Evolutionary conservation across 192 early-diverging fungal genomes (phyloP).

Genomic region (Coemansia sp.): DNA sequence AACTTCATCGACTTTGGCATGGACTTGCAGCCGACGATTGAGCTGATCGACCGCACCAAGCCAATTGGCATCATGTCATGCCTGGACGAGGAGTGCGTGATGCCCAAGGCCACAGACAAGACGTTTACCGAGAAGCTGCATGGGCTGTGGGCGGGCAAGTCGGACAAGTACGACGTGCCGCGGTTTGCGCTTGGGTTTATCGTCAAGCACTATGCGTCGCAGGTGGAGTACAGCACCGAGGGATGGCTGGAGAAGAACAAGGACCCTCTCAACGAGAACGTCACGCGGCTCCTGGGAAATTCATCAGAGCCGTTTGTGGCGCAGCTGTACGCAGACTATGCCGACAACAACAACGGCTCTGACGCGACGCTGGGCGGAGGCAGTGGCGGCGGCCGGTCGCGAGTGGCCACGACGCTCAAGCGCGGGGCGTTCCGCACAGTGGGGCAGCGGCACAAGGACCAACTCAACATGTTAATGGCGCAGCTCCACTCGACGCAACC

Average conservation of each 20-base stretch:
- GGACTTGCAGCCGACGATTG: conserved; percentile 97
- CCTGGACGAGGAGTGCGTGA: conserved; percentile 98
- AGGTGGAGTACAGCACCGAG: conserved; percentile 88
- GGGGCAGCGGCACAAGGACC: conserved; percentile 93
- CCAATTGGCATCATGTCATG: conserved; percentile 96
- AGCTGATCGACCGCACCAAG: conserved; percentile 97
- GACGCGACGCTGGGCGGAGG: conserved; percentile 2
- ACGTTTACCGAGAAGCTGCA: conserved; percentile 94
- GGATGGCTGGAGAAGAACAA: conserved; percentile 99
- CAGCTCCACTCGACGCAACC: conserved; percentile 90
- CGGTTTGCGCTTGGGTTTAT: conserved; percentile 90
- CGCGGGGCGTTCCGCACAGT: conserved; percentile 94
- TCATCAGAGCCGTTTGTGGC: conserved; percentile 82
- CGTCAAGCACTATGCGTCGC: conserved; percentile 93
- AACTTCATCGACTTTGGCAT: conserved; percentile 97
- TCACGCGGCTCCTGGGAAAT: conserved; percentile 83
- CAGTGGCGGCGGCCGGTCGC: conserved; percentile 2
- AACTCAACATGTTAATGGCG: conserved; percentile 87
- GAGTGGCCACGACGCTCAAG: conserved; percentile 60
- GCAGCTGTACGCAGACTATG: conserved; percentile 81
- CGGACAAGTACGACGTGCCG: conserved; percentile 84
- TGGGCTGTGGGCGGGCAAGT: conserved; percentile 85
- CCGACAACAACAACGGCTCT: conserved; percentile 48
- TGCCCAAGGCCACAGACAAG: conserved; percentile 94
- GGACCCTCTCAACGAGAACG: conserved; percentile 95